Percentiles rank a stretch among this genome's conserved stretches.
Conservation (phyloP, 2,329 filamentous ascomycete species). For the Arthrobotrys pseudoclavata region DNA sequence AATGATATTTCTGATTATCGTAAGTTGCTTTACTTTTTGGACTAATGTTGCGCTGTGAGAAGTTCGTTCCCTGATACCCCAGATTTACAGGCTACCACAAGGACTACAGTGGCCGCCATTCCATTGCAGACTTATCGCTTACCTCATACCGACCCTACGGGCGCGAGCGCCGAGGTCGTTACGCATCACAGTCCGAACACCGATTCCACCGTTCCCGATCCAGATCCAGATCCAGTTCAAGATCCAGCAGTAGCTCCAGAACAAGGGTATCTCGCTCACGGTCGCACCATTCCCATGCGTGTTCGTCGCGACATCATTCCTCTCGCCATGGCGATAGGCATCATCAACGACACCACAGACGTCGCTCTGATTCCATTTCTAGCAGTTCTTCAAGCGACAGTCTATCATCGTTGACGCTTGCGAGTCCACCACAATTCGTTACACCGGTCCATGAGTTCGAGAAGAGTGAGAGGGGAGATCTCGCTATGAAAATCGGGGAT, state of each 20-base stretch:
- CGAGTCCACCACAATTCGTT: conserved; percentile 50
- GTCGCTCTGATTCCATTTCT: conserved; percentile 16
- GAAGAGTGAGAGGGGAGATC: conserved; percentile 46
- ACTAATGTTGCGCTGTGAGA: background rate
- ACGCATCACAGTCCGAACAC: conserved; percentile 2
- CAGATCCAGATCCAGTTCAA: conserved; percentile 37
- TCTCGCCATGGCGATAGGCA: conserved; percentile 33
- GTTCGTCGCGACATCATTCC: conserved; percentile 29
- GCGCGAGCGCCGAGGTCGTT: conserved; percentile 6
- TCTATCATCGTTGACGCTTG: conserved; percentile 38
- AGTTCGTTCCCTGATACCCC: background rate
- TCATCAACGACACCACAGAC: conserved; percentile 35
- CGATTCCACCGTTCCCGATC: conserved; percentile 32
- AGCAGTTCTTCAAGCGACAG: conserved; percentile 30
- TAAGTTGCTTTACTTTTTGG: background rate
- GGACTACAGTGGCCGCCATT: conserved; percentile 49
- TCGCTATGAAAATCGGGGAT: conserved; percentile 46
- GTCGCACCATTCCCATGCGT: conserved; percentile 44
- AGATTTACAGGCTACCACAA: conserved; percentile 33
- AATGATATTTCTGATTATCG: conserved; percentile 40
- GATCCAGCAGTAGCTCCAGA: conserved; percentile 49
- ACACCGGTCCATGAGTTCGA: conserved; percentile 40
- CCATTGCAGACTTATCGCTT: conserved; percentile 46
- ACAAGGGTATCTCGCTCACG: conserved; percentile 24
- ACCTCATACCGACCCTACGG: conserved; percentile 36